Percentiles rank a stretch among this genome's conserved stretches.
phyloP scores from a whole-genome alignment of 73 alveolate genomes.

The Paramecium sonneborni region DNA sequence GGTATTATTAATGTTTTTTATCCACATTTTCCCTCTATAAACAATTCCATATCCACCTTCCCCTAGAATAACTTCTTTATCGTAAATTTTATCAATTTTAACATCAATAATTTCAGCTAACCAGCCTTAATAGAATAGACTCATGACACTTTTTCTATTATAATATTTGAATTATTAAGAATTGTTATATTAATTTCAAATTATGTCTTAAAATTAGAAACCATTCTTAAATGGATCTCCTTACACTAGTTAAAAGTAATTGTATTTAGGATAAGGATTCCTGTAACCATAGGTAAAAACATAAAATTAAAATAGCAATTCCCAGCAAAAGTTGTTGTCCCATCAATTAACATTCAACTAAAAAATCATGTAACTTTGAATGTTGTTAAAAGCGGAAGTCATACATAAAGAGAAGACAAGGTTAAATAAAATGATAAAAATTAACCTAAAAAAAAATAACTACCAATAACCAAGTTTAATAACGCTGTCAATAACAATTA shows the following conservation, averaged over 20 bases:
- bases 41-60: not conserved
- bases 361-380: not conserved
- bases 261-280: not conserved
- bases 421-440: not conserved
- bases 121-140: not conserved
- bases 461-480: conserved; percentile 18
- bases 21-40: not conserved
- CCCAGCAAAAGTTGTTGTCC: conserved; percentile 14
- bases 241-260: not conserved
- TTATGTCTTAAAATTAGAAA: not conserved
- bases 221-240: conserved; percentile 19
- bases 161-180: not conserved
- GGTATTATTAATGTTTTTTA: not conserved
- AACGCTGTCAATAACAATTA: conserved; percentile 43
- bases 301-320: not conserved
- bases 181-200: not conserved
- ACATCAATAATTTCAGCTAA: not conserved
- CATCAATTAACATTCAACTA: not conserved
- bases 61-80: not conserved
- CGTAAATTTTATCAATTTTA: not conserved
- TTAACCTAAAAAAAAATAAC: not conserved
- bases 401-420: conserved; percentile 4
- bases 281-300: not conserved
- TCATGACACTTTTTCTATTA: not conserved
- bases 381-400: not conserved